Evolutionary conservation across 495 filamentous ascomycete genomes (phyloP).

Genomic region (Aspergillus taichungensis): DNA sequence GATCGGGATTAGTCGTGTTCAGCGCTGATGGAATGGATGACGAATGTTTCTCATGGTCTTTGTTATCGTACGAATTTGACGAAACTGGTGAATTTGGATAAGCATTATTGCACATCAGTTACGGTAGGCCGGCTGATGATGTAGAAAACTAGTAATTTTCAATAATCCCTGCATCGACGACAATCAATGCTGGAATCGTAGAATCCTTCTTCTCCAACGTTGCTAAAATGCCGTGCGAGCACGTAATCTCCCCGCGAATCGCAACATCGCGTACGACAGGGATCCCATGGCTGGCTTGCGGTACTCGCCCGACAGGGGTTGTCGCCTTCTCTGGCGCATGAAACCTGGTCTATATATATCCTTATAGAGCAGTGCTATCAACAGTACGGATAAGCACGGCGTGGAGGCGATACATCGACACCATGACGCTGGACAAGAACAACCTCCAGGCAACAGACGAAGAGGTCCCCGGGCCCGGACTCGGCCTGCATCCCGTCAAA

Average conservation of each 20-base stretch:
- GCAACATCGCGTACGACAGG: slow-evolving; percentile 20
- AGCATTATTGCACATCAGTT: neutral
- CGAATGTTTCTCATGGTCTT: no score
- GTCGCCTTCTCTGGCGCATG: neutral
- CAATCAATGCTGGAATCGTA: no score
- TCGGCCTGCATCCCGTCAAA: slow-evolving; percentile 32
- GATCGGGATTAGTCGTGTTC: slow-evolving; percentile 26
- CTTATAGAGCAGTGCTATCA: no score
- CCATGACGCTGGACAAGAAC: neutral
- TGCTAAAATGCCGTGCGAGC: slow-evolving; percentile 26
- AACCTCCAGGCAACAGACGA: neutral
- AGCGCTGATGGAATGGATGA: neutral
- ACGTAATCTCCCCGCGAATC: slow-evolving; percentile 27
- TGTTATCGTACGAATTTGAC: no score
- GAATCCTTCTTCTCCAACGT: neutral
- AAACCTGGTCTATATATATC: neutral
- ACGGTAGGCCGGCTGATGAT: neutral
- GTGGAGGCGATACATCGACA: neutral
- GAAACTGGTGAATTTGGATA: no score
- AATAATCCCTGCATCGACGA: no score
- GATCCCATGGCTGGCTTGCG: neutral
- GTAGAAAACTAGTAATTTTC: neutral
- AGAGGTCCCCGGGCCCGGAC: neutral
- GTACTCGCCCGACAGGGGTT: neutral
- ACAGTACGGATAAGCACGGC: neutral